Evolutionary conservation across 352 stramenopile genomes (phyloP).

Genomic region (Thalassiosira sp.): DNA sequence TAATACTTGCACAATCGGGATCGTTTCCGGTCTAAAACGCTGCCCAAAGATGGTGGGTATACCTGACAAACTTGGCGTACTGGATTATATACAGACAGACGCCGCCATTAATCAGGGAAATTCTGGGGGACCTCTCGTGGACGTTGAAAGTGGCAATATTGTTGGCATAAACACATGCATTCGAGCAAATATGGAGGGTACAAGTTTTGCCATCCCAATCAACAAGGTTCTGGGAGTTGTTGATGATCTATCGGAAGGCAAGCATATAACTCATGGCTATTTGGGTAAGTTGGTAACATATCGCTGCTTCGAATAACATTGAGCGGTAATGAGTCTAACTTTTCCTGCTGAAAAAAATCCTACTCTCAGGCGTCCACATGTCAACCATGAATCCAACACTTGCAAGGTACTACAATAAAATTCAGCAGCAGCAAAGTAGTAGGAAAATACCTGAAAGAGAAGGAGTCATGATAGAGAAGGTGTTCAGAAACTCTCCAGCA

Average conservation of each 20-base stretch:
- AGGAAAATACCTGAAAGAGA: slow-evolving; percentile 56
- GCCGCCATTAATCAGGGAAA: slow-evolving; percentile 83
- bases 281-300: slow-evolving; percentile 34
- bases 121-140: slow-evolving; percentile 77
- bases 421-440: slow-evolving; percentile 30
- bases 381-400: slow-evolving; percentile 73
- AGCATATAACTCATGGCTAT: slow-evolving; percentile 78
- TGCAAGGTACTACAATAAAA: slow-evolving; percentile 53
- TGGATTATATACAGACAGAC: slow-evolving; percentile 85
- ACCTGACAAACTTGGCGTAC: slow-evolving; percentile 71
- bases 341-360: neutral
- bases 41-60: slow-evolving; percentile 80
- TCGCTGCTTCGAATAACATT: neutral
- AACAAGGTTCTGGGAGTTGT: slow-evolving; percentile 83
- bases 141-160: slow-evolving; percentile 77
- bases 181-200: slow-evolving; percentile 82
- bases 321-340: neutral
- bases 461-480: slow-evolving; percentile 50
- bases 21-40: slow-evolving; percentile 82
- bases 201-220: slow-evolving; percentile 87
- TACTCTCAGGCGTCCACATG: slow-evolving; percentile 49
- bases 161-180: slow-evolving; percentile 85
- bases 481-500: slow-evolving; percentile 70
- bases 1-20: slow-evolving; percentile 86
- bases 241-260: slow-evolving; percentile 67